Percentiles rank a stretch among this genome's conserved stretches.
Evolutionary conservation across 2,329 filamentous ascomycete genomes (phyloP).

Genomic region (Sporothrix globosa): DNA sequence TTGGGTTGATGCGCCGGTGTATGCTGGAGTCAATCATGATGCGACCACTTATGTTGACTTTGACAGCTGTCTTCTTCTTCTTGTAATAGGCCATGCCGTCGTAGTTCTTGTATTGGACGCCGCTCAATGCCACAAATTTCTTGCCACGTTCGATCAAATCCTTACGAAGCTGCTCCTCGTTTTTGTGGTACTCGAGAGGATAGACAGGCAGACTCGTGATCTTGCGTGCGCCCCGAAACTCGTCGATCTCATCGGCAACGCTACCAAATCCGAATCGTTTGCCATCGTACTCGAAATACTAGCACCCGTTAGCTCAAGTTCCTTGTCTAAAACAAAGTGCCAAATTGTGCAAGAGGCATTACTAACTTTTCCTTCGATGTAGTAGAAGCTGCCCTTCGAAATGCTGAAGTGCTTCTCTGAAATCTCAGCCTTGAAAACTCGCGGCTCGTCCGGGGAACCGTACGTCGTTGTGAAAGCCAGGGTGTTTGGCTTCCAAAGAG

Average conservation of each 20-base stretch:
- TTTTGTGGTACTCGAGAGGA: conserved; percentile 78
- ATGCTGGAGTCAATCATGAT: conserved; percentile 86
- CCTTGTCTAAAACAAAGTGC: background rate
- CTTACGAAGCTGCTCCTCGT: conserved; percentile 65
- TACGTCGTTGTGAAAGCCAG: conserved; percentile 79
- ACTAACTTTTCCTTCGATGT: conserved; percentile 65
- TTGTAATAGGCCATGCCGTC: conserved; percentile 86
- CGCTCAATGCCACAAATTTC: conserved; percentile 79
- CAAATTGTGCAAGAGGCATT: background rate
- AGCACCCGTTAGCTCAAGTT: conserved; percentile 29
- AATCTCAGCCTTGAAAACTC: conserved; percentile 80
- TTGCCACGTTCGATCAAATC: conserved; percentile 79
- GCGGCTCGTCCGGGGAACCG: conserved; percentile 72
- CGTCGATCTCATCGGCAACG: conserved; percentile 68
- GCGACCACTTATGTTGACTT: conserved; percentile 82
- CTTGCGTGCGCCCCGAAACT: conserved; percentile 80
- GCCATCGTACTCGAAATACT: conserved; percentile 86
- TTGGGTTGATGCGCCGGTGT: conserved; percentile 82
- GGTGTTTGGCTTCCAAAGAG: conserved; percentile 83
- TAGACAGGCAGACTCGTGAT: conserved; percentile 79
- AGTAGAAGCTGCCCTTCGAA: conserved; percentile 74
- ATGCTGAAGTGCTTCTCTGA: conserved; percentile 71
- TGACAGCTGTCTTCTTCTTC: conserved; percentile 72
- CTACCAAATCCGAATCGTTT: conserved; percentile 79
- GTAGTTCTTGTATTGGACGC: conserved; percentile 80